These are phyloP conservation scores for Mucor plumbeus DNA, from an alignment of 371 early-diverging fungal species.

Conservation along the genomic window DNA sequence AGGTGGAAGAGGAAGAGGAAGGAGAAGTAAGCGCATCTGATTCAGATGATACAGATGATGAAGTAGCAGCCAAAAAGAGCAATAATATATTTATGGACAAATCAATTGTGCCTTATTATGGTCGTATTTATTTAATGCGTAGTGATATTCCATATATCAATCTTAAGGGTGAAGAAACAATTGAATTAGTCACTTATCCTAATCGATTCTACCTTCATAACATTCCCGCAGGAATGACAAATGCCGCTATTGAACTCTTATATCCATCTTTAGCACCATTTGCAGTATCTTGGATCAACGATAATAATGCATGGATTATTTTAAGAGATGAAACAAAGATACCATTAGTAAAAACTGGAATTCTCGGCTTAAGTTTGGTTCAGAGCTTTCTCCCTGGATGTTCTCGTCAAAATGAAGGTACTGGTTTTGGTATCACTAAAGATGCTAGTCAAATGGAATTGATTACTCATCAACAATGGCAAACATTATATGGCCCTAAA, in stretches of 20 bases:
- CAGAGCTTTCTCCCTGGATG: constrained; percentile 35
- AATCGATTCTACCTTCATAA: constrained; percentile 50
- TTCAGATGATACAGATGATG: constrained; percentile 27
- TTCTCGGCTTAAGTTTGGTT: constrained; percentile 31
- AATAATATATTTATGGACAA: constrained; percentile 25
- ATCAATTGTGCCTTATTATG: constrained; percentile 42
- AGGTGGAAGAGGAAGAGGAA: constrained; percentile 11
- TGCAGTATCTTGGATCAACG: constrained; percentile 50
- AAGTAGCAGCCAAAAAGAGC: constrained; percentile 22
- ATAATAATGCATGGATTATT: constrained; percentile 49
- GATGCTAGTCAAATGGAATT: constrained; percentile 44
- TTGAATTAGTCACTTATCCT: constrained; percentile 36
- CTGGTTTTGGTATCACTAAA: constrained; percentile 36
- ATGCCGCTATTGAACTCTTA: constrained; percentile 44
- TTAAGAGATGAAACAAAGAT: constrained; percentile 42
- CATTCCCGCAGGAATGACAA: constrained; percentile 45
- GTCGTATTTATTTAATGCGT: constrained; percentile 55
- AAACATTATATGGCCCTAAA: constrained; percentile 18
- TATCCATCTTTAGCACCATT: constrained; percentile 48
- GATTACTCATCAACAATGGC: constrained; percentile 34
- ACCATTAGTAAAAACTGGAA: constrained; percentile 33
- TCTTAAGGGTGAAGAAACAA: constrained; percentile 45
- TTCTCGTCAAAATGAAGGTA: constrained; percentile 27
- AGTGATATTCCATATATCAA: constrained; percentile 53
- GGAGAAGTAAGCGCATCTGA: constrained; percentile 2